Conservation (phyloP, 2,329 filamentous ascomycete genomes). For the Sporothrix schenckii region DNA sequence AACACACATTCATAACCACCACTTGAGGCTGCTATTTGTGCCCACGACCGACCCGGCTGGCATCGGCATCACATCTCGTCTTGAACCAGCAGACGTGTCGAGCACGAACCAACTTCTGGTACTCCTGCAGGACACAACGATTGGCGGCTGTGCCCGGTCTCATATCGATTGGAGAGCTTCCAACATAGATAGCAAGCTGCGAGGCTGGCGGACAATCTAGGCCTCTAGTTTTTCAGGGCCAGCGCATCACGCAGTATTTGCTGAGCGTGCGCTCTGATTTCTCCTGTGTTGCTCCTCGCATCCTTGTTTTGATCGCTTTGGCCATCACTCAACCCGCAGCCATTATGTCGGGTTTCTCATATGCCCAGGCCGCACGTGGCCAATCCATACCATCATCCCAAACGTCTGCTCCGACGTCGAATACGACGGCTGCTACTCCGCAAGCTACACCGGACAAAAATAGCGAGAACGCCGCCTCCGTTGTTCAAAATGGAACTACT, state of each 20-base stretch:
- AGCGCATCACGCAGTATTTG: constrained; percentile 18
- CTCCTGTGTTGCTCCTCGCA: background rate
- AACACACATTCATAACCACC: constrained; percentile 6
- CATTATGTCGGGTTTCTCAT: constrained; percentile 74
- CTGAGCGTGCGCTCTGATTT: constrained; percentile 12
- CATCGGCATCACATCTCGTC: background rate
- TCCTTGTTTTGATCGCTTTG: background rate
- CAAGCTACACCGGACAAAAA: constrained; percentile 44
- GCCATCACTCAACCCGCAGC: background rate
- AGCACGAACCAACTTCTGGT: background rate
- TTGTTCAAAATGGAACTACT: background rate
- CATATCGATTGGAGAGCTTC: constrained; percentile 19
- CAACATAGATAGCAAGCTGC: constrained; percentile 17
- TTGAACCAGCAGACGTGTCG: constrained; percentile 18
- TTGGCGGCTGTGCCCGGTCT: constrained; percentile 25
- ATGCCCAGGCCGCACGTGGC: constrained; percentile 93
- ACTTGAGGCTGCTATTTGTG: background rate
- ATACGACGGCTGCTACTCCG: constrained; percentile 41
- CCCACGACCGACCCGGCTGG: constrained; percentile 2
- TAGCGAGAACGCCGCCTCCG: constrained; percentile 40
- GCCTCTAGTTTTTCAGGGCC: constrained; percentile 14
- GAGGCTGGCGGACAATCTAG: constrained; percentile 29
- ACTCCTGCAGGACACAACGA: background rate
- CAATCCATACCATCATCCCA: constrained; percentile 52
- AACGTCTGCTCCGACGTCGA: constrained; percentile 43